Conservation (phyloP, 164 flowering plant genomes). For the Protea cynaroides region DNA sequence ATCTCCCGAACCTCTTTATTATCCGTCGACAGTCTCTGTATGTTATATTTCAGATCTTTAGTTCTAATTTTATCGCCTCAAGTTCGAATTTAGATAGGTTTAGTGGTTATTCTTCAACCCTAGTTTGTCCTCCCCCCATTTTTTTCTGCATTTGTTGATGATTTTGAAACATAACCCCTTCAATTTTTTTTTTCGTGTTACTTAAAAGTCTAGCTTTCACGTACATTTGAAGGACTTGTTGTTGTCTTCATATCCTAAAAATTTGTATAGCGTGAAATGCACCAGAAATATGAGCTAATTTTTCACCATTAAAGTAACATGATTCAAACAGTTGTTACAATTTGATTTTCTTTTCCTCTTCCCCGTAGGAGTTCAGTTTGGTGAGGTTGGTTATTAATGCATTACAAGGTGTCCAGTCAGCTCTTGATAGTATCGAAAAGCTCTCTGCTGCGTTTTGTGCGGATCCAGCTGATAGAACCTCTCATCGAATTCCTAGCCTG, state of each 20-base stretch:
- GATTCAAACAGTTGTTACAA: not conserved
- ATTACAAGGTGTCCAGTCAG: conserved; percentile 72
- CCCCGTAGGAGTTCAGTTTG: conserved; percentile 62
- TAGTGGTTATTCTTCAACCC: not conserved
- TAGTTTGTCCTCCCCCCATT: no score
- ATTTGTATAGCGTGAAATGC: not conserved
- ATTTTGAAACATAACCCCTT: no score
- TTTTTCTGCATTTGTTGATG: no score
- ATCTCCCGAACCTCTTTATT: conserved; percentile 13
- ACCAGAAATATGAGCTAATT: no score
- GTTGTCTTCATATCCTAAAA: not conserved
- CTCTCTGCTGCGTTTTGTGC: conserved; percentile 53
- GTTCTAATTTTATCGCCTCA: not conserved
- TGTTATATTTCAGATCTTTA: conserved; percentile 13
- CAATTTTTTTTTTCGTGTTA: no score
- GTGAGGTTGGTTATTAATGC: conserved; percentile 81
- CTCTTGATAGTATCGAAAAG: conserved; percentile 49
- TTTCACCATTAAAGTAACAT: no score
- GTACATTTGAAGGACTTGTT: no score
- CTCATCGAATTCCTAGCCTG: conserved; percentile 49
- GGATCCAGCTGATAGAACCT: conserved; percentile 71
- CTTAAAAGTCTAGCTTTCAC: no score
- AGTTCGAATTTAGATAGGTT: not conserved
- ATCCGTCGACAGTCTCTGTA: conserved; percentile 39
- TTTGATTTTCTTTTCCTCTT: not conserved